phyloP scores from a whole-genome alignment of 2,329 filamentous ascomycete species.

The Coniochaeta prunicola region DNA sequence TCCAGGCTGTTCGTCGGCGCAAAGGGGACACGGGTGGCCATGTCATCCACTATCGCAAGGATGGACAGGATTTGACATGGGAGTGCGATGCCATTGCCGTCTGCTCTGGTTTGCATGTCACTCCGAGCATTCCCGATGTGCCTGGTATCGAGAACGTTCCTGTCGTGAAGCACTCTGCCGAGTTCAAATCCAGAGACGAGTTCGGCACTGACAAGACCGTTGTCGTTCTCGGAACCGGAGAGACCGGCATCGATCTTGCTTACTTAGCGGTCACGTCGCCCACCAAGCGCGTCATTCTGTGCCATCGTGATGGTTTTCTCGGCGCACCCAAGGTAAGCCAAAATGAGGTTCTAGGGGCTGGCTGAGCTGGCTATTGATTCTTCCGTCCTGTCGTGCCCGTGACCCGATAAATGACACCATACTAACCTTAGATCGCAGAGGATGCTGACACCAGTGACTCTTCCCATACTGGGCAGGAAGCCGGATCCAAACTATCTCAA shows the following conservation, averaged over 20 bases:
- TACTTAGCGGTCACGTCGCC: constrained; percentile 26
- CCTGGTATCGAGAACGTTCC: constrained; percentile 22
- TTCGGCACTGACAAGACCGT: constrained; percentile 25
- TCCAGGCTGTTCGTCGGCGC: constrained; percentile 13
- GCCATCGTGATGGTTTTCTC: constrained; percentile 29
- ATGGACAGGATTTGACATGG: constrained; percentile 6
- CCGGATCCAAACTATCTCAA: constrained; percentile 19
- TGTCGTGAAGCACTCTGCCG: constrained; percentile 22
- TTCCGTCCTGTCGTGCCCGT: neutral
- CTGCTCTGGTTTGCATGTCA: constrained; percentile 27
- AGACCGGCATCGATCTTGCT: constrained; percentile 28
- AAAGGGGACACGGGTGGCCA: constrained; percentile 10
- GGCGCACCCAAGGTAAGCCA: constrained; percentile 26
- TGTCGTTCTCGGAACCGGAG: constrained; percentile 27
- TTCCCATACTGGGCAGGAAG: constrained; percentile 10
- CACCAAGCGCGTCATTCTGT: constrained; percentile 26
- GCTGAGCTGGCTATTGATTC: neutral
- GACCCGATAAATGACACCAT: neutral
- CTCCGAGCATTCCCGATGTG: constrained; percentile 22
- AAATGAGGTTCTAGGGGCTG: too few species aligned
- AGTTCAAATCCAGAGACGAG: constrained; percentile 25
- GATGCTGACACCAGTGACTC: constrained; percentile 8
- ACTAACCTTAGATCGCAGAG: constrained; percentile 1
- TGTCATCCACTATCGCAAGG: constrained; percentile 10
- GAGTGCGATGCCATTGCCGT: constrained; percentile 29